Conservation (phyloP, 164 flowering plant species). For the Aristolochia californica region DNA sequence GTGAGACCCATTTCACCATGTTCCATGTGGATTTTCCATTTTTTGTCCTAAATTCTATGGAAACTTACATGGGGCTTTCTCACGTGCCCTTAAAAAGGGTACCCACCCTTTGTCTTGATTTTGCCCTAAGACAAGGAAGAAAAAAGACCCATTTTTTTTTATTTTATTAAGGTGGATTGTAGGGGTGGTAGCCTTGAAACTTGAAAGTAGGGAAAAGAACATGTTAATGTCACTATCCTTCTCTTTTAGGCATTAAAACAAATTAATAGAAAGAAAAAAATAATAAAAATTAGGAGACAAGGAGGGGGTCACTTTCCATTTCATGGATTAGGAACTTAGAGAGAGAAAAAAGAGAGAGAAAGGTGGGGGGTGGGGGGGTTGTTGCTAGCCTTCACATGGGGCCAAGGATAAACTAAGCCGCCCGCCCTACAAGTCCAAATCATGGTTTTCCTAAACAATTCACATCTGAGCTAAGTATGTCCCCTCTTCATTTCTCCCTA, state of each 20-base stretch:
- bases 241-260: slow-evolving; percentile 9
- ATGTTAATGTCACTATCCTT: slow-evolving; percentile 7
- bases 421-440: slow-evolving; percentile 25
- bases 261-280: neutral
- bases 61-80: slow-evolving; percentile 1
- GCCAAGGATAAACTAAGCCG: slow-evolving; percentile 14
- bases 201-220: slow-evolving; percentile 34
- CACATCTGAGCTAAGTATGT: slow-evolving; percentile 25
- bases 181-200: slow-evolving; percentile 10
- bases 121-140: neutral
- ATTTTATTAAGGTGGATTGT: slow-evolving; percentile 10
- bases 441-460: slow-evolving; percentile 28
- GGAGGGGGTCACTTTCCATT: slow-evolving; percentile 21
- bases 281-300: neutral
- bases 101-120: slow-evolving; percentile 1
- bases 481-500: slow-evolving; percentile 2
- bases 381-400: slow-evolving; percentile 28
- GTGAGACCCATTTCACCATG: slow-evolving; percentile 2
- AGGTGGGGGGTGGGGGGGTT: slow-evolving; percentile 6
- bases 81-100: neutral
- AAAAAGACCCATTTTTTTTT: neutral
- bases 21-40: slow-evolving; percentile 6
- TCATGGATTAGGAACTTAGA: slow-evolving; percentile 2
- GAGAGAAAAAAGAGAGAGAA: no score
- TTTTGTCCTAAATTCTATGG: neutral